These are phyloP conservation scores for Fusarium irregulare DNA, from an alignment of 2,329 filamentous ascomycete genomes.

Conservation along the genomic window DNA sequence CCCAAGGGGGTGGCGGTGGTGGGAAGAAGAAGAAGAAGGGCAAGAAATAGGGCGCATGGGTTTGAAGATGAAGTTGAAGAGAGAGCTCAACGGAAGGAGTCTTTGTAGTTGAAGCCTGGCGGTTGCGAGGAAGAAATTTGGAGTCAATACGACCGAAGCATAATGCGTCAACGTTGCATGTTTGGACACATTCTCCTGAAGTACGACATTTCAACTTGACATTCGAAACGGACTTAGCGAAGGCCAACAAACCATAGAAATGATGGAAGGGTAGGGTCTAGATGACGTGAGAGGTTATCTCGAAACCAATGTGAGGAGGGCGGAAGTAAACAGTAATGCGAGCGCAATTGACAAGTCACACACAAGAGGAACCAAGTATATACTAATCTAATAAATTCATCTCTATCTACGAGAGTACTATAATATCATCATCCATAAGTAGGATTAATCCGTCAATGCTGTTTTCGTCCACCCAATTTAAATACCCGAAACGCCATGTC, in stretches of 20 bases:
- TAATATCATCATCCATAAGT: slow-evolving; percentile 43
- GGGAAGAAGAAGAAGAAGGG: slow-evolving; percentile 69
- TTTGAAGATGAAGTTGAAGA: neutral
- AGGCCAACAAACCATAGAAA: neutral
- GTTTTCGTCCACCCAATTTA: slow-evolving; percentile 39
- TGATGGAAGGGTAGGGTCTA: neutral
- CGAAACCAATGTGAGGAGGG: neutral
- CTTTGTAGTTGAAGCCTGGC: neutral
- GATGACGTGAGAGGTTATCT: neutral
- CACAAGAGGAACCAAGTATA: neutral
- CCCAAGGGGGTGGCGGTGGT: slow-evolving; percentile 52
- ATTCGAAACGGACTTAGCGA: neutral
- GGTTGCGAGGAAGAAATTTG: neutral
- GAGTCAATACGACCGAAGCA: neutral
- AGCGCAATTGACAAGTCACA: neutral
- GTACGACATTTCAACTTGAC: neutral
- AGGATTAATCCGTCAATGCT: slow-evolving; percentile 42
- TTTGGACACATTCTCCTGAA: neutral
- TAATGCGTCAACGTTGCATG: neutral
- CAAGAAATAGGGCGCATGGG: slow-evolving; percentile 59
- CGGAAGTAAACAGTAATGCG: neutral
- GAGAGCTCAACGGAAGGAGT: neutral
- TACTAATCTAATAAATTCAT: slow-evolving; percentile 35
- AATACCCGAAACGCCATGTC: slow-evolving; percentile 40
- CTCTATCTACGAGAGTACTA: slow-evolving; percentile 40